phyloP scores from a whole-genome alignment of 73 alveolate genomes.

The Urostyla sp. region DNA sequence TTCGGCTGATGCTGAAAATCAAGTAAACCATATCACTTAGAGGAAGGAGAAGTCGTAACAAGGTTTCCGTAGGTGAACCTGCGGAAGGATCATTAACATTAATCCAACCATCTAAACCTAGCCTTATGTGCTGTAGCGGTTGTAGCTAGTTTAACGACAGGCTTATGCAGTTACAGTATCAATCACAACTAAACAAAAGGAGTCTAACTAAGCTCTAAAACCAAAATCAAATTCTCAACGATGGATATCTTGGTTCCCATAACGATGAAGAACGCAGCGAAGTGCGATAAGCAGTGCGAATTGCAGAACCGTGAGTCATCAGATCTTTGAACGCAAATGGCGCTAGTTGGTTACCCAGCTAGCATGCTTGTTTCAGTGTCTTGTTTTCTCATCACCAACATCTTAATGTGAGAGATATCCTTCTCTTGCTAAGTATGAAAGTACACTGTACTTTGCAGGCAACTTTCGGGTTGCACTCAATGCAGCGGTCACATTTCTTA shows the following conservation, averaged over 20 bases:
- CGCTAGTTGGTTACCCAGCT: conserved; percentile 80
- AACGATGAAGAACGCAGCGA: conserved; percentile 98
- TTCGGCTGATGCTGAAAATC: conserved; percentile 42
- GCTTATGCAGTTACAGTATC: conserved; percentile 48
- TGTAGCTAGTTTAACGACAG: background rate
- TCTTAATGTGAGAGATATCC: conserved; percentile 71
- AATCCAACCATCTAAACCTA: conserved; percentile 62
- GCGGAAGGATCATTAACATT: conserved; percentile 83
- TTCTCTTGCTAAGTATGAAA: conserved; percentile 58
- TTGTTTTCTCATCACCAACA: conserved; percentile 69
- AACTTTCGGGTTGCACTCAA: conserved; percentile 84
- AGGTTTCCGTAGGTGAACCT: conserved; percentile 82
- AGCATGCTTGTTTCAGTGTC: conserved; percentile 95
- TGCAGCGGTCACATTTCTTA: conserved; percentile 85
- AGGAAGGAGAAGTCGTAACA: conserved; percentile 80
- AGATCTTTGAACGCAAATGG: conserved; percentile 93
- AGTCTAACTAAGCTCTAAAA: conserved; percentile 37
- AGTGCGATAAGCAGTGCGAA: conserved; percentile 97
- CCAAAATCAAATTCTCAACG: conserved; percentile 85
- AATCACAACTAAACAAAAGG: conserved; percentile 32
- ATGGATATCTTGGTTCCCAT: conserved; percentile 98
- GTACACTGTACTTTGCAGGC: conserved; percentile 76
- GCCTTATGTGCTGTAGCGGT: conserved; percentile 55
- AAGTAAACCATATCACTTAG: conserved; percentile 66
- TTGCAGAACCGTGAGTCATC: conserved; percentile 97